Conservation (phyloP, 371 early-diverging fungal species). For the Lichtheimia ornata region DNA sequence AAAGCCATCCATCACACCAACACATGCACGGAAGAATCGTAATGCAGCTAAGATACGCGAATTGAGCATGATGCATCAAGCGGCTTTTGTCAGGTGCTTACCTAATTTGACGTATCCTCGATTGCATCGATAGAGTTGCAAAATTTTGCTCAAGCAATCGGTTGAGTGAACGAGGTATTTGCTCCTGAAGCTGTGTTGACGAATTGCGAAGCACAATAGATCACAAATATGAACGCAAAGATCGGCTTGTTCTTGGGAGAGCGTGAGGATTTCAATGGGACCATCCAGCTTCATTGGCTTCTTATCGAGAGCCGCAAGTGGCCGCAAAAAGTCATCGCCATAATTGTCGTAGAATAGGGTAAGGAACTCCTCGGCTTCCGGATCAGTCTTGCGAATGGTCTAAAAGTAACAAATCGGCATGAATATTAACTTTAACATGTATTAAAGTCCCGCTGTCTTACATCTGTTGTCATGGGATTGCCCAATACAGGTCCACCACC, state of each 20-base stretch:
- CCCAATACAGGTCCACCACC: constrained; percentile 27
- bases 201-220: constrained; percentile 67
- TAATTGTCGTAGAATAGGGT: constrained; percentile 73
- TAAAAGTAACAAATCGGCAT: constrained; percentile 1
- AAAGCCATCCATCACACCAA: constrained; percentile 79
- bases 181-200: constrained; percentile 75
- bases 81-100: constrained; percentile 26
- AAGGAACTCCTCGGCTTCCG: constrained; percentile 76
- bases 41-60: constrained; percentile 61
- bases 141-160: constrained; percentile 59
- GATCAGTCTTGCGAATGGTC: constrained; percentile 41
- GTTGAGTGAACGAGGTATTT: constrained; percentile 73
- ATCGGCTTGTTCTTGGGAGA: constrained; percentile 33
- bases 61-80: background rate
- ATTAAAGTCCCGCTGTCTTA: constrained; percentile 12
- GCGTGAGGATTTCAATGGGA: constrained; percentile 30
- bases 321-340: constrained; percentile 55
- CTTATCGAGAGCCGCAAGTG: constrained; percentile 50
- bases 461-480: constrained; percentile 26
- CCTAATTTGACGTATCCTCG: constrained; percentile 73
- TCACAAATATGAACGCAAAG: constrained; percentile 71
- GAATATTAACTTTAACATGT: background rate
- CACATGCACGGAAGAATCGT: constrained; percentile 74
- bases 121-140: constrained; percentile 66
- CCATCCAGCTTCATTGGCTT: constrained; percentile 32